Evolutionary conservation across 371 early-diverging fungal species (phyloP), one percentile per base, ranked within the genome.

Genomic region (Circinella minor): DNA sequence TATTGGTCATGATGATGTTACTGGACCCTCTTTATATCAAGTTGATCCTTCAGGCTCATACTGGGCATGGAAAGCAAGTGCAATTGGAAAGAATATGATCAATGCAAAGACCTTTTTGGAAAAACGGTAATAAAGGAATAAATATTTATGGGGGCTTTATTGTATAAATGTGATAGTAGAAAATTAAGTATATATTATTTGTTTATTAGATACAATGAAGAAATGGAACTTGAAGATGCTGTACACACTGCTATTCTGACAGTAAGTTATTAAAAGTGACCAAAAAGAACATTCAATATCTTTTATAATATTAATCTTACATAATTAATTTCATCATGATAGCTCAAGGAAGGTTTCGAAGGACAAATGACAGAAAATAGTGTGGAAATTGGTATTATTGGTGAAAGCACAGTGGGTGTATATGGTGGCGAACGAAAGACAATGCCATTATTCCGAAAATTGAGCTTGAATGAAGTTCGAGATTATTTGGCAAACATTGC

Each of bases 1-100:
- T 73, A 97, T 96, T 61, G 99, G 99, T 54, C 94, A 90, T 64
- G 98, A 99, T 79, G 91, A 92, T 60, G 85, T 85, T 54, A 89
- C 84, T 48, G 98, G 97, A 14, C 97, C 97, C 36, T 83, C 92
- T 47, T 88, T 99, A 67, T 99, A 98, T 82, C 98, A 98, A 81
- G 98, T 99, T 0, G 99, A 99, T 81, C 99, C 99, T 11, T 96
- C 98, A 67, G 99, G 99, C 63, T 94, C 98, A 43, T 98, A 96
- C 88, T 98, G 88, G 78, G 95, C 97, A 47, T 99, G 99, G 99
- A 99, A 97, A 83, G 99, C 99, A 15, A 94, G 94, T 43, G 98
- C 99, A 1, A 98, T 99, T 68, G 99, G 99, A 61, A 99, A 99
- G 82, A 97, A 98, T 84, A 98, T 97, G 97, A 86, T 96, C 67